A percentile compares a stretch with the other conserved stretches of the same genome.
phyloP scores from a whole-genome alignment of 1,284 basidiomycete genomes.

The Trichosporon inkin region DNA sequence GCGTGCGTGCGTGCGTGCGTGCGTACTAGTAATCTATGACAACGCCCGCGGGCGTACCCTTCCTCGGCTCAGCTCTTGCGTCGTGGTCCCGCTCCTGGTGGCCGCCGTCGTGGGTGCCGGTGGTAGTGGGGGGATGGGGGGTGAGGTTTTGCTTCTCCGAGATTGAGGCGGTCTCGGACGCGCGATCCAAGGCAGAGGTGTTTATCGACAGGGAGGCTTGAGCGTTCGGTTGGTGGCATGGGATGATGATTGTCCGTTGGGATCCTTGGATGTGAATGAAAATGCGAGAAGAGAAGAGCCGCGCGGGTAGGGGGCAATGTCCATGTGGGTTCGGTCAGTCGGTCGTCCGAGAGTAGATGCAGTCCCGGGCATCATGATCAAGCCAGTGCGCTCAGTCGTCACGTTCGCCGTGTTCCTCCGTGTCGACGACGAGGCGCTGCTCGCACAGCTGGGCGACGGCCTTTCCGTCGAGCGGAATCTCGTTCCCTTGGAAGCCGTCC shows the following conservation, averaged over 20 bases:
- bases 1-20: no score
- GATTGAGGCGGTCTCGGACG: constrained; percentile 5
- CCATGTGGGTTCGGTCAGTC: not conserved
- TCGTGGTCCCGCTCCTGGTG: not conserved
- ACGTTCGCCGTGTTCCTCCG: not conserved
- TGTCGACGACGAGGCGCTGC: constrained; percentile 43
- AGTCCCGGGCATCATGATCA: no score
- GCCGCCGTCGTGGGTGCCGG: no score
- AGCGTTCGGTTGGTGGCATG: no score
- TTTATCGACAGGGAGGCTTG: not conserved
- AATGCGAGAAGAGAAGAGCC: no score
- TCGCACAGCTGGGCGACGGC: constrained; percentile 47
- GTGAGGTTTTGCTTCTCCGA: not conserved
- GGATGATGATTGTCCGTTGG: no score
- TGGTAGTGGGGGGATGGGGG: not conserved
- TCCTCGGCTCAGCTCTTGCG: not conserved
- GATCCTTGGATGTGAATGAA: no score
- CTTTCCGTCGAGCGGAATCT: constrained; percentile 56
- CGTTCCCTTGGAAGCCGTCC: constrained; percentile 52
- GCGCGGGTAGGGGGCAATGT: no score
- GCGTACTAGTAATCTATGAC: constrained; percentile 9
- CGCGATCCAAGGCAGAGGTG: not conserved
- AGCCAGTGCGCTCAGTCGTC: no score
- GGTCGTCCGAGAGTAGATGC: not conserved
- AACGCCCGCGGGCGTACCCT: constrained; percentile 3